A percentile compares a stretch with the other conserved stretches of the same genome.
Conservation (phyloP, 768 basidiomycete species). For the Leucocoprinus birnbaumii region DNA sequence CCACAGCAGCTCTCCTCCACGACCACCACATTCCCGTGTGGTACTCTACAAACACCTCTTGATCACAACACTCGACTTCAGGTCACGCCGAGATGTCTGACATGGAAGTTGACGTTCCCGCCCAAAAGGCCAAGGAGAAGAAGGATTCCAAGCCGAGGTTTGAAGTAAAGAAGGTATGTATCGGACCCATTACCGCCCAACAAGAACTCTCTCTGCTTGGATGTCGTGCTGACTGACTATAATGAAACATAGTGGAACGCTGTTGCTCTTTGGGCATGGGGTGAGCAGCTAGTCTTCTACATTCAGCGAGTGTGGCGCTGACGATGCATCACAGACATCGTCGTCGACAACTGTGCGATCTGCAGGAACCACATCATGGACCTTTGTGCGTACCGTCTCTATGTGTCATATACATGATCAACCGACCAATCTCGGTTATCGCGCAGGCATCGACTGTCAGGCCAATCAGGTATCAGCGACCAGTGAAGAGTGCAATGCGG, state of each 20-base stretch:
- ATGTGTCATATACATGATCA: background rate
- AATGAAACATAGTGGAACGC: slow-evolving; percentile 86
- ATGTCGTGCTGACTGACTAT: background rate
- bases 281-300: slow-evolving; percentile 36
- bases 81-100: slow-evolving; percentile 20
- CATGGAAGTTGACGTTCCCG: slow-evolving; percentile 59
- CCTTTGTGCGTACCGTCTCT: slow-evolving; percentile 64
- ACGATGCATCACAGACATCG: slow-evolving; percentile 66
- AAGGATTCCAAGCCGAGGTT: slow-evolving; percentile 80
- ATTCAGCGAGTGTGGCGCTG: slow-evolving; percentile 13
- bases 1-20: background rate
- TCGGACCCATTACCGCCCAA: background rate
- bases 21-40: background rate
- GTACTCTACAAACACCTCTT: too few relatives aligned
- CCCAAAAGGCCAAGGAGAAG: slow-evolving; percentile 49
- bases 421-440: slow-evolving; percentile 6
- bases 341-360: slow-evolving; percentile 99
- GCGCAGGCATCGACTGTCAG: slow-evolving; percentile 97
- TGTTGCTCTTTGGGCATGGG: slow-evolving; percentile 98
- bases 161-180: slow-evolving; percentile 94
- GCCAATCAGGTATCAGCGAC: slow-evolving; percentile 98
- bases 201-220: too few relatives aligned
- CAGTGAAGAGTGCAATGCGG: slow-evolving; percentile 95
- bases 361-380: slow-evolving; percentile 99
- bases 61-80: background rate